These are phyloP conservation scores for Metarhizium guizhouense DNA, from an alignment of 2,329 filamentous ascomycete species.

Conservation along the genomic window DNA sequence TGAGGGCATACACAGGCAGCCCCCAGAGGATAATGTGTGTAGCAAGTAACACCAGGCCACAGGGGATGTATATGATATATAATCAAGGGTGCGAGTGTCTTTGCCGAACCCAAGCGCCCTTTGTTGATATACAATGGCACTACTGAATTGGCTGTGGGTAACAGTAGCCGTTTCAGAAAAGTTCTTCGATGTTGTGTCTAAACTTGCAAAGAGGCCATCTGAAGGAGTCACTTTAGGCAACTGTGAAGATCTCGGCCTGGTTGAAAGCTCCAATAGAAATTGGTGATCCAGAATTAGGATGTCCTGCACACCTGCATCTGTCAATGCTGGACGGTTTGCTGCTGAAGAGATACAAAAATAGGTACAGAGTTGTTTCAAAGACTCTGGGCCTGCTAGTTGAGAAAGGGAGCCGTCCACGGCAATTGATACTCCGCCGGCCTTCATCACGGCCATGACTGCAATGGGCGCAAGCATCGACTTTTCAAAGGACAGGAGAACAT, in stretches of 20 bases:
- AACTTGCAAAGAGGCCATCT: not conserved
- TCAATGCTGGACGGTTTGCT: not conserved
- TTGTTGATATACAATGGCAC: constrained; percentile 2
- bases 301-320: not conserved
- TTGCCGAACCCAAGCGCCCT: not conserved
- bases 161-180: not conserved
- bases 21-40: constrained; percentile 1
- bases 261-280: not conserved
- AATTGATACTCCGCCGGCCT: constrained; percentile 15
- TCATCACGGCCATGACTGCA: constrained; percentile 15
- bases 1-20: constrained; percentile 4
- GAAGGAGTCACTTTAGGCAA: constrained; percentile 3
- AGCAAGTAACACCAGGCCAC: constrained; percentile 5
- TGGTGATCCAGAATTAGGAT: not conserved
- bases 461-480: constrained; percentile 15
- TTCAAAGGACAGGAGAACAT: constrained; percentile 9
- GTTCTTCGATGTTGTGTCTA: not conserved
- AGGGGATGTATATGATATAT: not conserved
- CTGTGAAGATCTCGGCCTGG: not conserved
- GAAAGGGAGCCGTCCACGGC: constrained; percentile 7
- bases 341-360: not conserved
- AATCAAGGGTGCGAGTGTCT: not conserved
- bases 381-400: not conserved
- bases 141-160: constrained; percentile 3
- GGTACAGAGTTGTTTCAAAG: not conserved